phyloP scores from a whole-genome alignment of 257 asterid genomes.

The Petunia axillaris region DNA sequence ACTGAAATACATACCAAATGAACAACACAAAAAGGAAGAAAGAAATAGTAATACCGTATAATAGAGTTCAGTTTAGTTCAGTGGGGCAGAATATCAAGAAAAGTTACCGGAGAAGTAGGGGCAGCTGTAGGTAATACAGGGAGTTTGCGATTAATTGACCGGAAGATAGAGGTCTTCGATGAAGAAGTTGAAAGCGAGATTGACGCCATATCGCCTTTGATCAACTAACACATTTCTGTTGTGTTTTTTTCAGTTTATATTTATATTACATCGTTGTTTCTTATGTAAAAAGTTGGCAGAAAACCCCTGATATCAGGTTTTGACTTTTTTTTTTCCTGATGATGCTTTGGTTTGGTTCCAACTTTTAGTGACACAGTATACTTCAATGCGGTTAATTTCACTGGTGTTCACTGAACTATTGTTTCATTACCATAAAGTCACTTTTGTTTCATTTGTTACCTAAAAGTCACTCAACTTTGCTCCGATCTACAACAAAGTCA shows the following conservation, averaged over 20 bases:
- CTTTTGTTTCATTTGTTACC: too few species aligned
- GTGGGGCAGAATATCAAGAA: not conserved
- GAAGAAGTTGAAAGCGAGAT: constrained; percentile 24
- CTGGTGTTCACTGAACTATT: too few species aligned
- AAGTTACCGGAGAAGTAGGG: constrained; percentile 26
- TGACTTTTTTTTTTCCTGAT: not conserved
- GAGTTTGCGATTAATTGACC: constrained; percentile 18
- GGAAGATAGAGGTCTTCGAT: constrained; percentile 30
- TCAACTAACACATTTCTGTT: not conserved
- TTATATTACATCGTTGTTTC: not conserved
- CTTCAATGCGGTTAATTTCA: too few species aligned
- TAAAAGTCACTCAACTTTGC: too few species aligned
- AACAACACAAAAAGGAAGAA: not conserved
- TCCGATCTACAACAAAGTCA: too few species aligned
- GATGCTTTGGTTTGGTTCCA: constrained; percentile 1
- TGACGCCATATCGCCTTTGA: constrained; percentile 35
- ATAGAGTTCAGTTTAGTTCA: not conserved
- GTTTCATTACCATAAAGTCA: too few species aligned
- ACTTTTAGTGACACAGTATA: too few species aligned
- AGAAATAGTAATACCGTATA: not conserved
- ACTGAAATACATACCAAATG: not conserved
- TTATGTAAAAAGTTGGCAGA: not conserved
- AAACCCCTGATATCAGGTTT: not conserved
- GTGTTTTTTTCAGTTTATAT: not conserved
- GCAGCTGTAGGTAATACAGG: constrained; percentile 24